phyloP scores from a whole-genome alignment of 176 grass and related monocot species.

The Eragrostis nindensis region DNA sequence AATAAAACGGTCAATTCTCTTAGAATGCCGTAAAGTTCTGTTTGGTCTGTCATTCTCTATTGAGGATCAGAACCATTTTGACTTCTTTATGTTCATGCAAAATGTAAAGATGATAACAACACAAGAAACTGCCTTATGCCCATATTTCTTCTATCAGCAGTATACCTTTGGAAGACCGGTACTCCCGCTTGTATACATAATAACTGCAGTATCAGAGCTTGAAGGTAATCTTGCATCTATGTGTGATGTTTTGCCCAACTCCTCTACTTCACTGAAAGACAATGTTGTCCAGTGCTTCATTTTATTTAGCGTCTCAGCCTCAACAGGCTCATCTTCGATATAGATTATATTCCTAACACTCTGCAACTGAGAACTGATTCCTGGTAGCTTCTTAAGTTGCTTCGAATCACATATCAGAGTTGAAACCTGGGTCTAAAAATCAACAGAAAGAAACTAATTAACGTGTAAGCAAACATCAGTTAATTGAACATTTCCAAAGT shows the following conservation, averaged over 20 bases:
- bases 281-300: slow-evolving; percentile 56
- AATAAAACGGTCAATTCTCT: background rate
- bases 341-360: slow-evolving; percentile 76
- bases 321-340: slow-evolving; percentile 84
- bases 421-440: slow-evolving; percentile 82
- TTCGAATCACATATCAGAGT: slow-evolving; percentile 88
- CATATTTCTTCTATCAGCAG: background rate
- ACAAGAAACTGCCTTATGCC: slow-evolving; percentile 21
- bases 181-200: slow-evolving; percentile 97
- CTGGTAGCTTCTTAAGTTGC: slow-evolving; percentile 84
- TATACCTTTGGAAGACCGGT: slow-evolving; percentile 87
- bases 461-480: background rate
- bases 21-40: background rate
- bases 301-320: slow-evolving; percentile 49
- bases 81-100: background rate
- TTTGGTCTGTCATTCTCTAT: background rate
- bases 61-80: background rate
- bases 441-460: slow-evolving; percentile 29
- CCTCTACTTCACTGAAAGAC: slow-evolving; percentile 73
- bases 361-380: slow-evolving; percentile 64
- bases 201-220: slow-evolving; percentile 71
- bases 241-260: slow-evolving; percentile 64
- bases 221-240: slow-evolving; percentile 62
- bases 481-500: background rate
- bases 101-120: background rate